Conservation (phyloP, 192 early-diverging fungal genomes). For the Helicostylum pulchrum region DNA sequence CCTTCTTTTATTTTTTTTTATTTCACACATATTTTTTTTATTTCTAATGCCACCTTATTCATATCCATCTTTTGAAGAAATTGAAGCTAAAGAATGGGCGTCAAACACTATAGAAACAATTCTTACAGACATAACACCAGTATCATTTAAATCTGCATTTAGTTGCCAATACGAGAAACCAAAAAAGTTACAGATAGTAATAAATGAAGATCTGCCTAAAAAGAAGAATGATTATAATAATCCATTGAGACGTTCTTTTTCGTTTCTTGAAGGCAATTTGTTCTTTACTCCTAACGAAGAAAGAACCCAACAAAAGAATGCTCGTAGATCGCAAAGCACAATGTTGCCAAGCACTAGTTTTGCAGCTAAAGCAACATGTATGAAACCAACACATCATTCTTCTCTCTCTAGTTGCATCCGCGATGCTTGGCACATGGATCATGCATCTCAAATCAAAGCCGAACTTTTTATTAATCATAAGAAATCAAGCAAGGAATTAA, state of each 20-base stretch:
- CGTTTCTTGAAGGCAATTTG: slow-evolving; percentile 12
- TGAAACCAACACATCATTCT: background rate
- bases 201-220: background rate
- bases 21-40: background rate
- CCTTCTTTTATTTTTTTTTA: background rate
- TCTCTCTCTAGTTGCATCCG: background rate
- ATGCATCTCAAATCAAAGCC: background rate
- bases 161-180: no score
- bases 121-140: background rate
- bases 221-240: background rate
- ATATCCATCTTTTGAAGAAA: slow-evolving; percentile 12
- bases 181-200: no score
- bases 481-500: background rate
- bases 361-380: background rate
- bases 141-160: slow-evolving; percentile 9
- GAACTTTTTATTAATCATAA: background rate
- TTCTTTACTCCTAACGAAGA: background rate
- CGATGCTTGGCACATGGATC: background rate
- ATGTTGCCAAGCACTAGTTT: background rate
- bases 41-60: slow-evolving; percentile 7
- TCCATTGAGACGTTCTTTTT: background rate
- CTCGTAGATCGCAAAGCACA: slow-evolving; percentile 14
- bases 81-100: slow-evolving; percentile 14
- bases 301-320: background rate
- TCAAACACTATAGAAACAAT: slow-evolving; percentile 7